Base-by-base conservation (phyloP, 1,139 yeast genomes). In the Yamadazyma aaseri region DNA sequence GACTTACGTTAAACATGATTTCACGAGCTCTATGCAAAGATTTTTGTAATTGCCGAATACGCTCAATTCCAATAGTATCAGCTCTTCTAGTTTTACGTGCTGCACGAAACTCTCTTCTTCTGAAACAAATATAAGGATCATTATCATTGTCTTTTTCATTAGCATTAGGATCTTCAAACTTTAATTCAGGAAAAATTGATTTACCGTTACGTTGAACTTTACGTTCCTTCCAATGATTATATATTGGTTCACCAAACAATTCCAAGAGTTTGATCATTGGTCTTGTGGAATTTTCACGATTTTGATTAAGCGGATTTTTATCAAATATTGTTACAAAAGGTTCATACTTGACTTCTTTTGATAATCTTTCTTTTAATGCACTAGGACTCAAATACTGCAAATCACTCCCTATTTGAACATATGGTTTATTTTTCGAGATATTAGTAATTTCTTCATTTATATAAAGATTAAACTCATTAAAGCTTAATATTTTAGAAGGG, bases 61-160 rank as follows among this genome's bases (percentile, higher is more conserved):
- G 78, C 56, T 90, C 97, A 6, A 92, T 85, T 45, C 95, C 89
- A 46, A 87, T 83, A 23, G 86, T 78, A 61, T 94, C 99, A 0
- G 97, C 87, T 46, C 97, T 77, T 57, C 99, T 79, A 0, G 99
- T 94, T 58, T 92, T 92, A 58, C 99, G 82, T 26, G 95, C 95
- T 56, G 86, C 97, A 45, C 98, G 79, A 47, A 89, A 83, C 53
- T 90, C 98, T 59, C 99, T 84, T 50, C 97, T 80, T 53, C 99
- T 78, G 66, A 94, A 92, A 64, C 97, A 87, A 29, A 89, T 83
- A 58, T 94, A 92, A 1, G 99, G 97, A 58, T 92, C 97, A 41
- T 76, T 79, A 52, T 92, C 98, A 47, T 77, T 77, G 51, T 90
- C 97, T 50, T 86, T 86, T 45, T 89, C 96, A 37, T 77, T 79